Conservation (phyloP, 2,329 filamentous ascomycete genomes). For the Cadophora luteo-olivacea region DNA sequence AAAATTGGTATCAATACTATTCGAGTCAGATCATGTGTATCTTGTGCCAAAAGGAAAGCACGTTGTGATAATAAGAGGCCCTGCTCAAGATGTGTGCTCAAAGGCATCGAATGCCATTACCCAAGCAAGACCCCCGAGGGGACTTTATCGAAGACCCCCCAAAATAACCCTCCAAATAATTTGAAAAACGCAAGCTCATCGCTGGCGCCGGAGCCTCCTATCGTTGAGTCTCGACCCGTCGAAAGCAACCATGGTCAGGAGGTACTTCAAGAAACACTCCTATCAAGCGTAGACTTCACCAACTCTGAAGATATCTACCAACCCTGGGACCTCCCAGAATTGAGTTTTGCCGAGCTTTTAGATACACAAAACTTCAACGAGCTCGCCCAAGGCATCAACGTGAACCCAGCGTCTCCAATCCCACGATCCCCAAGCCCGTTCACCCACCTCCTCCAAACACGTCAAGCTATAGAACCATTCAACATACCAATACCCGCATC, state of each 20-base stretch:
- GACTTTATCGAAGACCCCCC: slow-evolving; percentile 22
- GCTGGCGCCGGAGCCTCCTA: slow-evolving; percentile 19
- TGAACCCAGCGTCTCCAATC: slow-evolving; percentile 27
- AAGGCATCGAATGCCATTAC: slow-evolving; percentile 48
- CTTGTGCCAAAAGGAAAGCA: slow-evolving; percentile 47
- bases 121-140: slow-evolving; percentile 34
- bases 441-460: slow-evolving; percentile 27
- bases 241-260: slow-evolving; percentile 29
- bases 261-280: slow-evolving; percentile 27
- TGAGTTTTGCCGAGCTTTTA: slow-evolving; percentile 36
- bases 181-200: slow-evolving; percentile 7
- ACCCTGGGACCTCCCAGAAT: slow-evolving; percentile 35
- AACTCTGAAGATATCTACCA: slow-evolving; percentile 29
- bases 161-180: slow-evolving; percentile 24
- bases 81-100: slow-evolving; percentile 49
- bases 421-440: slow-evolving; percentile 30
- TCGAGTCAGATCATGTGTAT: slow-evolving; percentile 47
- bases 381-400: slow-evolving; percentile 28
- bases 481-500: slow-evolving; percentile 38
- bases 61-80: slow-evolving; percentile 49
- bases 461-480: slow-evolving; percentile 27
- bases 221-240: slow-evolving; percentile 26
- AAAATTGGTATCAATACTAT: slow-evolving; percentile 33
- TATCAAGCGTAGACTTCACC: slow-evolving; percentile 32
- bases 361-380: slow-evolving; percentile 31